Evolutionary conservation across 208 protist species (phyloP), one percentile per base, ranked within the genome.

Genomic region (Leishmania gerbilli): DNA sequence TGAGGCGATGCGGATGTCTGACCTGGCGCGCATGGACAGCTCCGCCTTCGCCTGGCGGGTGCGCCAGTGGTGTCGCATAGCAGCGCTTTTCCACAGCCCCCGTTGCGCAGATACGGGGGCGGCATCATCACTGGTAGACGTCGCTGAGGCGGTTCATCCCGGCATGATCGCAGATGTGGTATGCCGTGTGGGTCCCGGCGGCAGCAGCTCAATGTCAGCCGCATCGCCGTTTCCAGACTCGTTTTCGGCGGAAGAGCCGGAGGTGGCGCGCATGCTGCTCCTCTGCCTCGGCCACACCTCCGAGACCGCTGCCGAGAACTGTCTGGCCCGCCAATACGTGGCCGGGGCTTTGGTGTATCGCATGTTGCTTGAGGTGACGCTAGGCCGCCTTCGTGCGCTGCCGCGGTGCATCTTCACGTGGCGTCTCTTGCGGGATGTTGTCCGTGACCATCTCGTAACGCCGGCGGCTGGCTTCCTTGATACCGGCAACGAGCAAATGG

Each of bases 371-470:
- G 85, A 93, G 68, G 74, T 92, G 27, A 85, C 81, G 58, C 82
- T 87, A n/a, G 71, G 83, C 17, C 88, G 88, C 13, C 84, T 95
- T 37, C 64, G 77, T 49, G 71, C 76, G 31, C 77, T 83, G 31
- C 89, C 91, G 47, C 91, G 91, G 37, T 93, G 91, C 71, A 62
- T 89, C 47, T 84, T 87, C 65, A 90, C 84, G 45, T 95, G 92
- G 92, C 83, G 84, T 13, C 84, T 92, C 13, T 71, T 93, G 40
- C 62, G 79, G 2, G 74, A 87, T 40, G 74, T 86, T 21, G 40
- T 71, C 24, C 17, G 56, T 49, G n/a, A 34, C 40, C n/a, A 74
- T 42, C 31, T 42, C 72, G 45, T 21, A 55, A 31, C 53, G 40
- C 2, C 21, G 40, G 45, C 47, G 51, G 9, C 69, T 37, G 69